These are phyloP conservation scores for Saccharomyces hybrid DNA, from an alignment of 1,139 yeast species.

Conservation along the genomic window DNA sequence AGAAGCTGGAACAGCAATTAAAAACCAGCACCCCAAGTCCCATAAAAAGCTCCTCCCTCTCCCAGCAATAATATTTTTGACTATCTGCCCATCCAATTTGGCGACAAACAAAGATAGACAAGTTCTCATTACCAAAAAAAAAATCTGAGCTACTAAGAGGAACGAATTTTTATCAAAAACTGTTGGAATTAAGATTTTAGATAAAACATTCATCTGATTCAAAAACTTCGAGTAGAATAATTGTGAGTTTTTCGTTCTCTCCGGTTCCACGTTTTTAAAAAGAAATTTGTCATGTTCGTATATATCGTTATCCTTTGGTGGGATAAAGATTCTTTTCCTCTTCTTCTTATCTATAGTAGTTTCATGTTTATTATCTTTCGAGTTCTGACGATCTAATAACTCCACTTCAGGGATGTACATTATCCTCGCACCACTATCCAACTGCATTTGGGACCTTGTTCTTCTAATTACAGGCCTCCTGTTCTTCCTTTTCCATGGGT, in stretches of 20 bases:
- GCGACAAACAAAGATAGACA: conserved; percentile 84
- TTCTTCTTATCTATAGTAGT: conserved; percentile 24
- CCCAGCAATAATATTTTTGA: conserved; percentile 79
- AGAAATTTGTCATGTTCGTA: conserved; percentile 36
- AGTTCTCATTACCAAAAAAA: conserved; percentile 72
- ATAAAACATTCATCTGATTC: conserved; percentile 65
- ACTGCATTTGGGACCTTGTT: conserved; percentile 26
- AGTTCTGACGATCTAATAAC: conserved; percentile 6
- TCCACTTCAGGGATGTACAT: conserved; percentile 40
- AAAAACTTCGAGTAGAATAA: conserved; percentile 60
- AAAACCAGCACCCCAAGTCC: conserved; percentile 78
- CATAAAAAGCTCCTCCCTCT: conserved; percentile 67
- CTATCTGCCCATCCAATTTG: conserved; percentile 85
- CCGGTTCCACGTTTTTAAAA: conserved; percentile 34
- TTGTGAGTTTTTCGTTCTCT: conserved; percentile 28
- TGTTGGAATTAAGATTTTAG: conserved; percentile 76
- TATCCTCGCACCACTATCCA: conserved; percentile 53
- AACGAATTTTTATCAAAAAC: conserved; percentile 61
- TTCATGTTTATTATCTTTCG: conserved; percentile 2
- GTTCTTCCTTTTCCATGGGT: conserved; percentile 5
- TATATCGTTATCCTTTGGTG: conserved; percentile 35
- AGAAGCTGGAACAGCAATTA: conserved; percentile 88
- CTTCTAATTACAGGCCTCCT: conserved; percentile 15
- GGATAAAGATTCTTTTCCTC: conserved; percentile 33
- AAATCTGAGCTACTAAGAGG: conserved; percentile 61